Conservation (phyloP, 208 protist species). For the Acanthamoeba culbertsoni region DNA sequence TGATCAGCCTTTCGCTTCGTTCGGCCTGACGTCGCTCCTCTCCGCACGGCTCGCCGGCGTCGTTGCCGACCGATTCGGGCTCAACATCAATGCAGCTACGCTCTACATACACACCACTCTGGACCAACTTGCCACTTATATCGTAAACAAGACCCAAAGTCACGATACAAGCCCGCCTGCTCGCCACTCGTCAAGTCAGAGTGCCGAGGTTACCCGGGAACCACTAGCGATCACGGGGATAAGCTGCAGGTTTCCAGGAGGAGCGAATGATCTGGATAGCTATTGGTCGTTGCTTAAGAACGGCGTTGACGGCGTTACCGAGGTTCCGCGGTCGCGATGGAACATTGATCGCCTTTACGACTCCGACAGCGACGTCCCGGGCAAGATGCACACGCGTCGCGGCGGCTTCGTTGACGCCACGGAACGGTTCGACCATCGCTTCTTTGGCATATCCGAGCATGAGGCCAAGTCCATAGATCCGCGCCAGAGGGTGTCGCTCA, state of each 20-base stretch:
- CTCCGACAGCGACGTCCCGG: constrained; percentile 34
- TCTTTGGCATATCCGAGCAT: constrained; percentile 49
- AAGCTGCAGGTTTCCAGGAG: constrained; percentile 61
- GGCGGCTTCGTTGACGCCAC: constrained; percentile 31
- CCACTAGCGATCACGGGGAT: constrained; percentile 55
- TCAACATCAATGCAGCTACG: not conserved
- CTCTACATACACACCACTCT: not conserved
- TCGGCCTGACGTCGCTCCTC: constrained; percentile 31
- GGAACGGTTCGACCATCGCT: constrained; percentile 45
- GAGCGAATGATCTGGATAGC: constrained; percentile 48
- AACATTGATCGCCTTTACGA: not conserved
- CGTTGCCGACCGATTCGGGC: not conserved
- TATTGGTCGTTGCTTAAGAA: not conserved
- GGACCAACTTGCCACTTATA: not conserved
- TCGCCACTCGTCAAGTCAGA: constrained; percentile 16
- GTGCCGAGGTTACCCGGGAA: constrained; percentile 13
- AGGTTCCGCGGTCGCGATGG: constrained; percentile 44
- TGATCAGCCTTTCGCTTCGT: not conserved
- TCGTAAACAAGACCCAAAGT: not conserved
- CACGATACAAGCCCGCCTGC: not conserved
- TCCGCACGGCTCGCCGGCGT: not conserved
- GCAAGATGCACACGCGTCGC: constrained; percentile 27
- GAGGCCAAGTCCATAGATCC: constrained; percentile 20
- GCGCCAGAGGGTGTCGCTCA: not conserved
- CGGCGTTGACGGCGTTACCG: constrained; percentile 32